Evolutionary conservation across 352 stramenopile species (phyloP).

Genomic region (Phytophthora tubulina): DNA sequence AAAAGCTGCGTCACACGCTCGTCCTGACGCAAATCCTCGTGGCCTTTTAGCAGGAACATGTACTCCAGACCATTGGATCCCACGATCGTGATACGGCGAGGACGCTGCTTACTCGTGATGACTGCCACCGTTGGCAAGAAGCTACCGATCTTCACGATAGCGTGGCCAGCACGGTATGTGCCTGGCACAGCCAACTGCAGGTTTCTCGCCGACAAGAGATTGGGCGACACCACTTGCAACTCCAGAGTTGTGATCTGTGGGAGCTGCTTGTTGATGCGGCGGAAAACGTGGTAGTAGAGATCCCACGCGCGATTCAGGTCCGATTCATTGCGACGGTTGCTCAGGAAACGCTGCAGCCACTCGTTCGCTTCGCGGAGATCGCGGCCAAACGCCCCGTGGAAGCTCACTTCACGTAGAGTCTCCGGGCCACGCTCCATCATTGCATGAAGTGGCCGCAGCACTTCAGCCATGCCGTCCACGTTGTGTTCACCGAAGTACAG

Average conservation of each 20-base stretch:
- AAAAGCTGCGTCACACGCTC: slow-evolving; percentile 99
- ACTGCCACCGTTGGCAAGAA: slow-evolving; percentile 96
- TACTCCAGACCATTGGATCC: slow-evolving; percentile 98
- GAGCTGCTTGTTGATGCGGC: slow-evolving; percentile 90
- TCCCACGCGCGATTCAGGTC: slow-evolving; percentile 98
- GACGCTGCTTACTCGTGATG: slow-evolving; percentile 98
- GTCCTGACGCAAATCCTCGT: slow-evolving; percentile 99
- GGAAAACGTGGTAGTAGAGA: slow-evolving; percentile 98
- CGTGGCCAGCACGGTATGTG: slow-evolving; percentile 77
- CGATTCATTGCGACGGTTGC: slow-evolving; percentile 67
- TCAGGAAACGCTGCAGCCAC: slow-evolving; percentile 76
- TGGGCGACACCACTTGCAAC: slow-evolving; percentile 96
- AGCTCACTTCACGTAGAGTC: slow-evolving; percentile 82
- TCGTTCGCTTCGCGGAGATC: slow-evolving; percentile 90
- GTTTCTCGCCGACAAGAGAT: slow-evolving; percentile 92
- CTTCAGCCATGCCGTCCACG: slow-evolving; percentile 95
- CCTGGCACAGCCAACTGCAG: slow-evolving; percentile 97
- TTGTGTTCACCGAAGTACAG: slow-evolving; percentile 98
- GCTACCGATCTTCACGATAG: slow-evolving; percentile 77
- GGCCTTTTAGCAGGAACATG: slow-evolving; percentile 99
- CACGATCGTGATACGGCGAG: slow-evolving; percentile 94
- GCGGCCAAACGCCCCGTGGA: slow-evolving; percentile 93
- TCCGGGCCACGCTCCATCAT: slow-evolving; percentile 92
- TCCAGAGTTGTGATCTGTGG: slow-evolving; percentile 96
- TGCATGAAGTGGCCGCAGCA: slow-evolving; percentile 94